These are phyloP conservation scores for Neopestalotiopsis sp. DNA, from an alignment of 2,329 filamentous ascomycete species.

Conservation along the genomic window DNA sequence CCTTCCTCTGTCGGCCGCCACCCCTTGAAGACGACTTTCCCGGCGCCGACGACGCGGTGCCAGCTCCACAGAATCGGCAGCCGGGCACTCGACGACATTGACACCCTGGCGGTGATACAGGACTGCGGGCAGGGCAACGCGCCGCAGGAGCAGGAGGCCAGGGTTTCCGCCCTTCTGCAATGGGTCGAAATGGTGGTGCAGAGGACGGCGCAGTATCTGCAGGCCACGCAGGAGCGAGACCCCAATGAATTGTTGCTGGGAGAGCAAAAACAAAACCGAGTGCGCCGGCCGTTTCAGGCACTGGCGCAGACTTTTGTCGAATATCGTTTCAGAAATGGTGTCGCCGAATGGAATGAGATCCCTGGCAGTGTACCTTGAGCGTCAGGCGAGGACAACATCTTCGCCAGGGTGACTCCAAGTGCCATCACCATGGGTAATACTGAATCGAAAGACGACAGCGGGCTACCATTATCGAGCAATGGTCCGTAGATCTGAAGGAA, in stretches of 20 bases:
- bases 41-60: constrained; percentile 4
- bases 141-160: neutral
- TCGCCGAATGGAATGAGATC: neutral
- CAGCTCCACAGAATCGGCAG: neutral
- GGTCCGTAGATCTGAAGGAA: neutral
- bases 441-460: neutral
- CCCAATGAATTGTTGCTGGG: neutral
- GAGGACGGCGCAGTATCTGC: constrained; percentile 1
- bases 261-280: neutral
- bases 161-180: neutral
- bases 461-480: neutral
- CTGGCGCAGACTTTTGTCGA: constrained; percentile 16
- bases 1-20: constrained; percentile 9
- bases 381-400: neutral
- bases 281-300: neutral
- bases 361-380: neutral
- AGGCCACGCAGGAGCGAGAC: constrained; percentile 3
- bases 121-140: neutral
- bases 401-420: neutral
- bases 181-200: constrained; percentile 6
- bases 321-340: constrained; percentile 1
- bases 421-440: neutral
- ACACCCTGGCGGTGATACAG: neutral
- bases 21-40: neutral
- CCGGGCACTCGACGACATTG: neutral